Evolutionary conservation across 1,284 basidiomycete genomes (phyloP), one percentile per base, ranked within the genome.

Genomic region (Rugiboletus extremiorientalis): DNA sequence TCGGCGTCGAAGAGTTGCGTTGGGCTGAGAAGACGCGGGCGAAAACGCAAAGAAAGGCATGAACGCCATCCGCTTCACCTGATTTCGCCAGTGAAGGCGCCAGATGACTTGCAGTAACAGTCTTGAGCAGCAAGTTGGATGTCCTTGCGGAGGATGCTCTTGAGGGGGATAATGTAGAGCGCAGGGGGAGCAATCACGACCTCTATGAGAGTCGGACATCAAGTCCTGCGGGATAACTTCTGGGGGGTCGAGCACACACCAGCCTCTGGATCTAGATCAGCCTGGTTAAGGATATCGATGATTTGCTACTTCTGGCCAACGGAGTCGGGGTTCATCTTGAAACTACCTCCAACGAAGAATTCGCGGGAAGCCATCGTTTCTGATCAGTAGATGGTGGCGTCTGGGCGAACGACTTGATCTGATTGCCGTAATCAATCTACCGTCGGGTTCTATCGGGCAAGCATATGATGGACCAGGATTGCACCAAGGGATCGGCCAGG

Each of bases 41-140:
- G 18, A 57, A 54, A 6, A 25, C 22, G 25, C 18, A 12, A 37
- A 34, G 34, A 43, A 18, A 30, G 31, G 36, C 27, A 23, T 14
- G 36, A 11, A 57, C 23, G 30, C 48, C 10, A 23, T 43, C 6
- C 11, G 31, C 71, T 77, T 44, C 55, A 87, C 91, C 90, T 94
- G 77, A 92, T 92, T 76, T 97, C 95, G 56, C 95, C 96, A 14
- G 97, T 99, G 81, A 90, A 99, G 23, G 96, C 96, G 52, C 96
- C 96, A 25, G 85, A 87, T 16, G 83, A 70, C 76, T 94, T 91
- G 74, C 82, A 81, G 82, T 96, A 94, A 66, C 86, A 87, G 79
- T 98, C 98, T 77, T 99, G 97, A 25, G 96, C 96, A 16, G 93
- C 76, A 61, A 99, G 84, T 68, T 91, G 79, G 71, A 91, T 75